Evolutionary conservation across 139 green algal species (phyloP).

Genomic region (Choricystis sp.): DNA sequence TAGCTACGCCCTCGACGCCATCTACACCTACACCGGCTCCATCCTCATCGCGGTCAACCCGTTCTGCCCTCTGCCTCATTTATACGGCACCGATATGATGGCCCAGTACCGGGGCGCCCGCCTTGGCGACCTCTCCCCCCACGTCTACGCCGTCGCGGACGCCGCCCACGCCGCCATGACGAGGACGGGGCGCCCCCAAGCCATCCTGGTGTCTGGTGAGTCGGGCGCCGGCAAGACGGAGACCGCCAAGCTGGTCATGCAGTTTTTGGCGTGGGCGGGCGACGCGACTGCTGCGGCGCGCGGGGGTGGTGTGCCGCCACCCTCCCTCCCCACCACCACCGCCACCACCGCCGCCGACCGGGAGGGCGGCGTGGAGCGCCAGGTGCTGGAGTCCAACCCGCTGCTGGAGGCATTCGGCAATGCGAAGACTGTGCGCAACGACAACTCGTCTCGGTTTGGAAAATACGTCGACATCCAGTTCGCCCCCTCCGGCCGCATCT

Average conservation of each 20-base stretch:
- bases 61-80: conserved; percentile 58
- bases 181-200: conserved; percentile 55
- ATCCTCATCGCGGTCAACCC: conserved; percentile 92
- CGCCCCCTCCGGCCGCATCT: conserved; percentile 57
- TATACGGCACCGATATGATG: conserved; percentile 89
- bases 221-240: conserved; percentile 98
- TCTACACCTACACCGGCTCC: conserved; percentile 87
- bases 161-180: conserved; percentile 71
- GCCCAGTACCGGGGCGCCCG: conserved; percentile 63
- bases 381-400: conserved; percentile 93
- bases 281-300: conserved; percentile 6
- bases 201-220: conserved; percentile 87
- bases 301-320: conserved; percentile 11
- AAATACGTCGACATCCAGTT: conserved; percentile 99
- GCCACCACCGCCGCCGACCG: too few species aligned
- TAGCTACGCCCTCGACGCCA: conserved; percentile 76
- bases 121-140: conserved; percentile 80
- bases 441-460: conserved; percentile 96
- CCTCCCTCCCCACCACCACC: conserved; percentile 35
- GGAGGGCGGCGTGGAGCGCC: background rate
- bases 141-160: conserved; percentile 85
- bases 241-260: conserved; percentile 98
- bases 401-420: conserved; percentile 98
- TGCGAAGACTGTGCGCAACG: conserved; percentile 94
- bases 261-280: conserved; percentile 74